Base-by-base conservation (phyloP, 2,329 filamentous ascomycete genomes). In the Helotiales sp. region DNA sequence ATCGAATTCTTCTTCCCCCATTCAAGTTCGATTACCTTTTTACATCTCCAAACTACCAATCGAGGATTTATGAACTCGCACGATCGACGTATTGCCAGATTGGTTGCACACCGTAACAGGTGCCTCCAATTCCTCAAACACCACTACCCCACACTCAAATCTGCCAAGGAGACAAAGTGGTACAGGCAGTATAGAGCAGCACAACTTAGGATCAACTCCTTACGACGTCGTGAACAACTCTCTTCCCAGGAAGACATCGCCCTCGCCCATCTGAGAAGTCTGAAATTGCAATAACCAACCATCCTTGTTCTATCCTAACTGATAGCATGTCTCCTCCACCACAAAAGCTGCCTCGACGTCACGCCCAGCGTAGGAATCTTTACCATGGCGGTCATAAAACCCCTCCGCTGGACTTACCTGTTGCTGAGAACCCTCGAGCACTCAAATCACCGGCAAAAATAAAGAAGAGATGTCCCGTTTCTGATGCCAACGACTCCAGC, bases 401-500 rank as follows among this genome's bases (percentile, higher is more conserved):
- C 13, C 26, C 50, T 10, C 15, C 26, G 26, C n/a, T 32, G 28
- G 15, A 32, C 34, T 54, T 54, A 54, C 10, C 13, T 32, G 13
- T 15, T 54, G 15, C 50, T 54, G 11, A 24, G 34, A 37, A 58
- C 15, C 54, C 54, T 40, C n/a, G 28, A 58, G 30, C 30, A 40
- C 13, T 22, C 22, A 43, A 40, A 40, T 17, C 7, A 13, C 32
- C 15, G 32, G 30, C 34, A 2, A 58, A 58, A 20, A 22, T 15
- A 26, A 58, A 2, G 54, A 26, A 58, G 54, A 43, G 26, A 32
- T 32, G 15, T 10, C 34, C 32, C 4, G n/a, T 22, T 26, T 37
- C 54, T 37, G 32, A 58, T 40, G 34, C n/a, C 32, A 58, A 40
- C 50, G 50, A 58, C 34, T 58, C 32, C 22, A 58, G 32, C 34